Evolutionary conservation across 192 early-diverging fungal genomes (phyloP).

Genomic region (Obelidium mucronatum): DNA sequence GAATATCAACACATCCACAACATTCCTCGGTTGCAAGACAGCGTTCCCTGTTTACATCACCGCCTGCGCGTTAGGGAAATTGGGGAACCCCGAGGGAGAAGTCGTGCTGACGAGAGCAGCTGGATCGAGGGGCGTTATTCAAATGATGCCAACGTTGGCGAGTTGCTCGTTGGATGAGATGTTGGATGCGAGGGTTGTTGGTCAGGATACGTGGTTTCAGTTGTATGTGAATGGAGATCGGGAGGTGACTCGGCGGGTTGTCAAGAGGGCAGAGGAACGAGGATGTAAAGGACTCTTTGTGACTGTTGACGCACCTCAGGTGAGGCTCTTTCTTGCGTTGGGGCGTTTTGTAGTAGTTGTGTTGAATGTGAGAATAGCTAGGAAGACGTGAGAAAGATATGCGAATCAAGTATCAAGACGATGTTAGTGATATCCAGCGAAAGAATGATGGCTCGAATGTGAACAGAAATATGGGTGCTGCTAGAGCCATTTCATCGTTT

Average conservation of each 20-base stretch:
- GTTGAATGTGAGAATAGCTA: too few relatives aligned
- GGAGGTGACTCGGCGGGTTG: constrained; percentile 44
- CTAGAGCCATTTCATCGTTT: constrained; percentile 73
- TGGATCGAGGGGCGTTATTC: constrained; percentile 63
- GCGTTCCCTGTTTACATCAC: constrained; percentile 63
- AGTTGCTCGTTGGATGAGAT: constrained; percentile 70
- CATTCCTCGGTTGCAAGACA: constrained; percentile 43
- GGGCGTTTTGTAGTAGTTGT: too few relatives aligned
- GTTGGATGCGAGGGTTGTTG: constrained; percentile 39
- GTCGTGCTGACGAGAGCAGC: constrained; percentile 68
- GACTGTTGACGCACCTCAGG: constrained; percentile 80
- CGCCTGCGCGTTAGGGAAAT: constrained; percentile 61
- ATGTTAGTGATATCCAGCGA: constrained; percentile 48
- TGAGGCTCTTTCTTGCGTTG: constrained; percentile 7
- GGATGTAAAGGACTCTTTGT: constrained; percentile 71
- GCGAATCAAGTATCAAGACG: constrained; percentile 71
- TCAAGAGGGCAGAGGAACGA: constrained; percentile 47
- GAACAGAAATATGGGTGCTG: constrained; percentile 66
- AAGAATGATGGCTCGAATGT: constrained; percentile 37
- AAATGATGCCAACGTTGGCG: constrained; percentile 82
- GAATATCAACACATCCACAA: constrained; percentile 47
- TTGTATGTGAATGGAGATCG: constrained; percentile 64
- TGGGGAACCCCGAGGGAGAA: constrained; percentile 81
- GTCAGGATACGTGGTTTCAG: constrained; percentile 62
- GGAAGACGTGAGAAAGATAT: constrained; percentile 84